Conservation (phyloP, 805 yeast species). For the Lipomyces mesembrius region DNA sequence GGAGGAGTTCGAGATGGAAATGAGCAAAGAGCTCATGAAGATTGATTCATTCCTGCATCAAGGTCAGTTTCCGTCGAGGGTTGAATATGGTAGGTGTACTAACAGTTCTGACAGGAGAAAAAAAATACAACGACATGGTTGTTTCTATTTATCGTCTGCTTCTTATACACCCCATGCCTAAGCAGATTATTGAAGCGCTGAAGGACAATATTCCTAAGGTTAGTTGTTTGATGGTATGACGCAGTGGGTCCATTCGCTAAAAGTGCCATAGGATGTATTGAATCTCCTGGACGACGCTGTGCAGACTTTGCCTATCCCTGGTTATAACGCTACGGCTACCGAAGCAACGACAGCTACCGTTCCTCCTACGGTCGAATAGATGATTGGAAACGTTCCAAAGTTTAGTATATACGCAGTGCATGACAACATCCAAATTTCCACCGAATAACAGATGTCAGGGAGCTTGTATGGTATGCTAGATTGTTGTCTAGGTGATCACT, state of each 20-base stretch:
- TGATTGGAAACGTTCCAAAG: not conserved
- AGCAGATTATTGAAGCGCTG: slow-evolving; percentile 32
- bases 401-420: not conserved
- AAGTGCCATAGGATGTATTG: slow-evolving; percentile 20
- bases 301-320: slow-evolving; percentile 15
- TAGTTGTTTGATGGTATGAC: not conserved
- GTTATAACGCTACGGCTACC: not conserved
- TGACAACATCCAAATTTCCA: not conserved
- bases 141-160: slow-evolving; percentile 34
- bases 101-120: slow-evolving; percentile 17
- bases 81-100: not conserved
- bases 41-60: slow-evolving; percentile 29
- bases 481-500: not conserved
- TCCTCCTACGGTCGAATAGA: not conserved
- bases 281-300: slow-evolving; percentile 20
- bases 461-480: not conserved
- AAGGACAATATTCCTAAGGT: slow-evolving; percentile 30
- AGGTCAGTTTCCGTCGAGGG: slow-evolving; percentile 13
- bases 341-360: not conserved
- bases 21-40: slow-evolving; percentile 29
- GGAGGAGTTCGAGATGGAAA: slow-evolving; percentile 29
- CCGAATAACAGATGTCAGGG: not conserved
- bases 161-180: slow-evolving; percentile 32
- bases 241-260: slow-evolving; percentile 1
- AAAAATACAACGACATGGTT: slow-evolving; percentile 25